Base-by-base conservation (phyloP, 495 filamentous ascomycete species). In the Penicillium macrosclerotiorum region DNA sequence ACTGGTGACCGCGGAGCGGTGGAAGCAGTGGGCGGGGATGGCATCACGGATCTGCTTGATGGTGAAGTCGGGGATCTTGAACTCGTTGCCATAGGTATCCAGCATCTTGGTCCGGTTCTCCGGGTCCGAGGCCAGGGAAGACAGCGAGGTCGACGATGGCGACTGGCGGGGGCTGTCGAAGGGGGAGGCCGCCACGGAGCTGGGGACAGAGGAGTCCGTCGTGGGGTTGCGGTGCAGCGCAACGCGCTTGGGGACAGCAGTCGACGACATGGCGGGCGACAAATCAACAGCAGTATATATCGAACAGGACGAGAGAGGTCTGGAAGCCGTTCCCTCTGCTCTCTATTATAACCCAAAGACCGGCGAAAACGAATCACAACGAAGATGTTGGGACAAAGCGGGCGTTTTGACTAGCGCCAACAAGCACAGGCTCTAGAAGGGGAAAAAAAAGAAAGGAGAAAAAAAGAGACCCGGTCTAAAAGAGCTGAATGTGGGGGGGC, bases 131-230 rank as follows among this genome's bases (percentile, higher is more conserved):
- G 80, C 82, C 70, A 96, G 75, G 32, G 92, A 96, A 22, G 92
- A 96, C 38, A 96, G 78, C 3, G 92, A 96, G 4, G 93, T 94
- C 16, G 86, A 86, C 7, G 91, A 96, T 14, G 88, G 80, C 8
- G 89, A 94, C 27, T 80, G 81, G 25, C 77, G 75, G 40, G 90
- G 89, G 41, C 82, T 85, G 55, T 84, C 79, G 31, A 75, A 61
- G 5, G 85, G 85, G 8, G 88, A 89, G 27, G 72, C 77, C 26
- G 80, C 71, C 33, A 79, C 77, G 3, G 81, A 83, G 60, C 75
- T 85, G 29, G 80, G 72, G 3, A 76, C 68, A 3, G 86, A 85
- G 22, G 84, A 84, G 31, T 77, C 68, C 32, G 79, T 81, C 40
- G 65, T 51, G 24, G 55, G 58, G 65, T 72, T 72, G 61, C 74